These are phyloP conservation scores for Stentor coeruleus DNA, from an alignment of 73 alveolate species.

Conservation along the genomic window DNA sequence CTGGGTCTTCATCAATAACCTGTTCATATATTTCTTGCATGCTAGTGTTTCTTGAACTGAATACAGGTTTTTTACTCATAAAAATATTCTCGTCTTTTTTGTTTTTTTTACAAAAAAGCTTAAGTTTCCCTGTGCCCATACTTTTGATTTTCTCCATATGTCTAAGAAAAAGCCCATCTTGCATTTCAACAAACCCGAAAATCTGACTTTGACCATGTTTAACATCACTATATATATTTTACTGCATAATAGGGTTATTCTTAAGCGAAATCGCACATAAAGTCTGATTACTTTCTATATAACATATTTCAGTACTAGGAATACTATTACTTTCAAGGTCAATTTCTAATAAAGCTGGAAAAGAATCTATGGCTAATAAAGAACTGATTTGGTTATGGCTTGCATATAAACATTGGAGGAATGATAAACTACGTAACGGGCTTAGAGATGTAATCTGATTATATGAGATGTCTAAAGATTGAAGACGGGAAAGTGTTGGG, in stretches of 20 bases:
- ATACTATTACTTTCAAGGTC: background rate
- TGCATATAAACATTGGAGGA: background rate
- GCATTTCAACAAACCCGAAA: background rate
- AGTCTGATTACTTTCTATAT: background rate
- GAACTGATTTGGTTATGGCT: background rate
- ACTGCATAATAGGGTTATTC: background rate
- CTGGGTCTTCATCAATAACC: constrained; percentile 14
- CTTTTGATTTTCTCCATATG: background rate
- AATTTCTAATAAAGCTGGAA: background rate
- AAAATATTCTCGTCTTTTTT: background rate
- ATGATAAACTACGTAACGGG: background rate
- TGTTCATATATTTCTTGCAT: constrained; percentile 18
- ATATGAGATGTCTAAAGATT: background rate
- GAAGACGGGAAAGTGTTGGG: background rate
- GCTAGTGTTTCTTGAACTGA: background rate
- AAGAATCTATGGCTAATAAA: background rate
- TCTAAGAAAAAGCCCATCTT: constrained; percentile 8
- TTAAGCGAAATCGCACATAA: background rate
- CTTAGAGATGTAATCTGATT: background rate
- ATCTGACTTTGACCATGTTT: background rate
- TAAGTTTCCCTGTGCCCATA: background rate
- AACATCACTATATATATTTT: background rate
- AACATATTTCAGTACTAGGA: background rate
- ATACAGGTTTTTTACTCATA: background rate
- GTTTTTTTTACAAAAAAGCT: background rate